Base-by-base conservation (phyloP, 176 grass and related monocot genomes). In the Ensete glaucum region DNA sequence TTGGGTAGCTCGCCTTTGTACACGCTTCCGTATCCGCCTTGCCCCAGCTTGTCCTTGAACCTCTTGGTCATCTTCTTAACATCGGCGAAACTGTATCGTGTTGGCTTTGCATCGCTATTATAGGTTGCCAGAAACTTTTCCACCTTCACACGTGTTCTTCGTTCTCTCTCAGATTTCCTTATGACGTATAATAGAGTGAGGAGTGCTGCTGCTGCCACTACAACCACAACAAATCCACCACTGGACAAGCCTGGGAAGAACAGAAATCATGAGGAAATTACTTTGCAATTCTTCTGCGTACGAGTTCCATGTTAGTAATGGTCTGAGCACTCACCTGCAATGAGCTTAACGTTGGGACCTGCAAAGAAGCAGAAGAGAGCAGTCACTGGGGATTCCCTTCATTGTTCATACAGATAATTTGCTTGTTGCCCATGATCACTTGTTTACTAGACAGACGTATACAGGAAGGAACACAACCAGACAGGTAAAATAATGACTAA, bases 341-440 rank as follows among this genome's bases (percentile, higher is more conserved):
- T 79, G 76, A 84, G 43, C 69, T 74, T 84, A 57, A 29, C 24
- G 23, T 79, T 73, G 29, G 49, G 19, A 58, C 58, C 82, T 85
- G 82, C 11, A 76, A 67, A 57, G 17, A 78, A 75, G 57, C 53
- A 76, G 3, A 74, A 78, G 50, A 68, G 52, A 17, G 71, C 17
- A 50, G 24, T 9, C 10, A 59, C 21, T 19, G 34, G 34, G 34
- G 6, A 43, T 43, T 43, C 34, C 34, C 34, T 43, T 43, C 34
- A 6, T 6, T 34, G 34, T 34, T 34, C 29, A 34, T 34, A 34
- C 2, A 2, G 0, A 34, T 34, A 34, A 34, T 34, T 34, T 34
- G 29, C 29, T 34, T 34, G n/a, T n/a, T n/a, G n/a, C n/a, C n/a
- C n/a, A n/a, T n/a, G n/a, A n/a, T n/a, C n/a, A n/a, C n/a, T n/a